Evolutionary conservation across 106 monocot species (phyloP).

Genomic region (Platanthera guangdongensis): DNA sequence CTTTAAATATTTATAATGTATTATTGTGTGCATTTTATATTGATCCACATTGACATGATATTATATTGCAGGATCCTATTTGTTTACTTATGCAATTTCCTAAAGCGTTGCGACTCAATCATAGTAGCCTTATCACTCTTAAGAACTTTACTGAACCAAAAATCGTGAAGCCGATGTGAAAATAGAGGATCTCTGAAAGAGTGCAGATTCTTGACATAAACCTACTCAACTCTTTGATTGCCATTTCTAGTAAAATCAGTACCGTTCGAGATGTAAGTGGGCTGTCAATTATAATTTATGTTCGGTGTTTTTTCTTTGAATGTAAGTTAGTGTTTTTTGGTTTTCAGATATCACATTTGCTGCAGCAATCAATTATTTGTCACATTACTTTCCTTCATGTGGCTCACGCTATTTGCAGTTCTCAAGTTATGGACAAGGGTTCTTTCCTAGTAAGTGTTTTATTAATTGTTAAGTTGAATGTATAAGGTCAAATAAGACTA

Average conservation of each 20-base stretch:
- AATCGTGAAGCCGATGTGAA: background rate
- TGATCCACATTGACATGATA: background rate
- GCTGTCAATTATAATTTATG: background rate
- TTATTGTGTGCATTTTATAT: background rate
- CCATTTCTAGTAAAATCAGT: conserved; percentile 20
- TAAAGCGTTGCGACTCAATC: conserved; percentile 16
- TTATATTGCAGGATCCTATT: conserved; percentile 46
- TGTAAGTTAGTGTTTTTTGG: background rate
- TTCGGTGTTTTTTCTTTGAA: background rate
- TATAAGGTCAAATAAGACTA: background rate
- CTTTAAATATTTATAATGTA: too few relatives aligned
- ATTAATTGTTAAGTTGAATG: background rate
- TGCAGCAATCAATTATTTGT: conserved; percentile 36
- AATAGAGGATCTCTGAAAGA: background rate
- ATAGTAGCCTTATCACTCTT: background rate
- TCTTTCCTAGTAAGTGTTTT: conserved; percentile 45
- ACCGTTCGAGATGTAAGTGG: conserved; percentile 21
- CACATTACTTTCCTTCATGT: conserved; percentile 37
- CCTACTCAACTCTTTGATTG: conserved; percentile 54
- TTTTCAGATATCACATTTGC: conserved; percentile 31
- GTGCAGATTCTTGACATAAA: conserved; percentile 12
- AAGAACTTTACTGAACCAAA: conserved; percentile 1
- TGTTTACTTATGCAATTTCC: conserved; percentile 70
- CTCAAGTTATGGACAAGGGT: conserved; percentile 40
- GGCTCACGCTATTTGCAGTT: conserved; percentile 41